Conservation (phyloP, 306 rosid genomes). For the Canavalia ensiformis region DNA sequence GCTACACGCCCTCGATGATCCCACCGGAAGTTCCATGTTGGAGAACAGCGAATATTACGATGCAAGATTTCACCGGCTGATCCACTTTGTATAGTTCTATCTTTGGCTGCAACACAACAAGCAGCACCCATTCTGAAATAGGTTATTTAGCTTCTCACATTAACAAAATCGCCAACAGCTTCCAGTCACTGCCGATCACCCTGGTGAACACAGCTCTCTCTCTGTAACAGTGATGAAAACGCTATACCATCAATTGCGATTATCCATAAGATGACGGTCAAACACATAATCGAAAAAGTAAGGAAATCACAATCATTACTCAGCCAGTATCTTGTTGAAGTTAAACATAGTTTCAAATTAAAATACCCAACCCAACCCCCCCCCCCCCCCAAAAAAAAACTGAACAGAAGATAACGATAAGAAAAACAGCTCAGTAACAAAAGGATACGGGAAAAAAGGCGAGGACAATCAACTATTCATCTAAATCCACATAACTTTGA, state of each 20-base stretch:
- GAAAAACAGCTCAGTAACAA: background rate
- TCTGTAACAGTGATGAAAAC: slow-evolving; percentile 36
- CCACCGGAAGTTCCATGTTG: slow-evolving; percentile 63
- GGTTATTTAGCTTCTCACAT: slow-evolving; percentile 37
- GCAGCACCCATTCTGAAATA: slow-evolving; percentile 58
- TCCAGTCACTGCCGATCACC: background rate
- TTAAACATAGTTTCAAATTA: slow-evolving; percentile 24
- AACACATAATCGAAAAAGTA: background rate
- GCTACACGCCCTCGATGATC: slow-evolving; percentile 62
- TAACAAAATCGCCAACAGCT: slow-evolving; percentile 11
- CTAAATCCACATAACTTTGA: background rate
- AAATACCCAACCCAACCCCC: background rate
- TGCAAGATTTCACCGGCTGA: slow-evolving; percentile 46
- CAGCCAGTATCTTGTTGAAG: background rate
- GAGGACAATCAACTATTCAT: slow-evolving; percentile 17
- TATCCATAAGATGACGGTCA: slow-evolving; percentile 30
- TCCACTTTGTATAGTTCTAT: slow-evolving; percentile 53
- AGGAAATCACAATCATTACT: background rate
- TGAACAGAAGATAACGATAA: background rate
- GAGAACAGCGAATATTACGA: slow-evolving; percentile 53
- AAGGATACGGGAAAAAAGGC: background rate
- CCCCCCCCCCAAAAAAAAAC: background rate
- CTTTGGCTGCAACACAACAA: slow-evolving; percentile 59
- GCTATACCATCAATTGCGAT: slow-evolving; percentile 37
- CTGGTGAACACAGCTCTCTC: slow-evolving; percentile 26